phyloP scores from a whole-genome alignment of 495 filamentous ascomycete species.

The Parathielavia appendiculata region DNA sequence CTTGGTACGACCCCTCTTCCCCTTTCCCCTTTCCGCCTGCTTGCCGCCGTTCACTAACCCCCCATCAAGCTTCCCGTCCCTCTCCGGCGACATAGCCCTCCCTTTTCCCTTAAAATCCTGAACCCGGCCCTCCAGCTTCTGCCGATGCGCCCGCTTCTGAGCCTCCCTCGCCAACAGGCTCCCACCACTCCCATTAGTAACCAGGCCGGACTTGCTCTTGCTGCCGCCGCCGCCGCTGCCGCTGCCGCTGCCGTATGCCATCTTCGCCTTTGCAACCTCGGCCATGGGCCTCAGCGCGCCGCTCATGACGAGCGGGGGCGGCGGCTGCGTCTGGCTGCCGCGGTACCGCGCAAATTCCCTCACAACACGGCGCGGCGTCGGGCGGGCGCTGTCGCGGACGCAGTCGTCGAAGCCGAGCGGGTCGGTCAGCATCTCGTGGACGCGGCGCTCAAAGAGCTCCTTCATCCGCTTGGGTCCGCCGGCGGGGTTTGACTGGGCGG shows the following conservation, averaged over 20 bases:
- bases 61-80: neutral
- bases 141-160: conserved; percentile 18
- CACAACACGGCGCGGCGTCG: neutral
- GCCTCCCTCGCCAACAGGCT: conserved; percentile 10
- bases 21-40: neutral
- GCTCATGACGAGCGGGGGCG: conserved; percentile 18
- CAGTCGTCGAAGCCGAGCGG: conserved; percentile 30
- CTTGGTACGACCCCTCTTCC: neutral
- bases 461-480: conserved; percentile 2
- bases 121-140: conserved; percentile 11
- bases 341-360: conserved; percentile 13
- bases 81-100: neutral
- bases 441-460: conserved; percentile 20
- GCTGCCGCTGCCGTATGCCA: neutral
- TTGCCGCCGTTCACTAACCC: neutral
- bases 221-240: too few species aligned
- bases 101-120: neutral
- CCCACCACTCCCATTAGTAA: neutral
- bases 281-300: conserved; percentile 16
- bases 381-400: conserved; percentile 20
- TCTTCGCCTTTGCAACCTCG: neutral
- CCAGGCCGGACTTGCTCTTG: too few species aligned
- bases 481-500: too few species aligned
- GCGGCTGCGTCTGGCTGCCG: neutral
- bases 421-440: conserved; percentile 24